Evolutionary conservation across 495 filamentous ascomycete species (phyloP), one percentile per base, ranked within the genome.

Genomic region (Podospora tetraspora): DNA sequence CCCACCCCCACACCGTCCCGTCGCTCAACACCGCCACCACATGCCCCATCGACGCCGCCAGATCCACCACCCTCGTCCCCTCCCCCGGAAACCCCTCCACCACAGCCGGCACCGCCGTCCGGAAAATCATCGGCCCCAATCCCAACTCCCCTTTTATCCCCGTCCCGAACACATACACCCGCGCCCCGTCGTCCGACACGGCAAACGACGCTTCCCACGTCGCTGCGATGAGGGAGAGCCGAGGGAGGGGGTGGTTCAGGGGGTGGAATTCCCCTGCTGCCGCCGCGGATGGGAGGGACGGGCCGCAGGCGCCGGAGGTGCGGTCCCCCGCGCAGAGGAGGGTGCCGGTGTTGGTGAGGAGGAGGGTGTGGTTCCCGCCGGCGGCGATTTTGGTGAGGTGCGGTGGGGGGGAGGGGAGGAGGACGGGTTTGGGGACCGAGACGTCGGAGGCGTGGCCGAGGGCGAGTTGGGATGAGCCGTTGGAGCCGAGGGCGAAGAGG

Each of bases 401-500:
- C 0, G 71, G 66, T 62, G 69, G 69, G 3, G 65, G 43, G 19
- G 30, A 59, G 65, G 12, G 71, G 69, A 87, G 85, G 37, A 84
- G 64, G 72, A 89, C 91, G 66, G 74, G 79, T 60, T 88, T 84
- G 5, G 93, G 92, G 0, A 80, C 77, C 4, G 88, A 89, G 13
- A 90, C 86, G 76, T 97, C 93, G 68, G 92, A 84, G 59, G 79
- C 83, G 77, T 94, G 90, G 24, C 87, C 87, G 60, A 97, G 83
- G 43, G 90, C 92, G 43, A 99, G 85, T 75, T 99, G 95, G 63
- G 92, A 92, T 8, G 88, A 91, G 52, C 91, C 89, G 77, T 97
- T 99, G 30, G 94, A 97, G 37, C 95, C 95, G 70, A 97, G 87
- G n/a, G 93, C 88, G 74, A 88, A 92, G 58, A 97, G 81, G 60